Percentiles rank a stretch among this genome's conserved stretches.
phyloP scores from a whole-genome alignment of 139 green algal genomes.

The Chlamydomonas asymmetrica region DNA sequence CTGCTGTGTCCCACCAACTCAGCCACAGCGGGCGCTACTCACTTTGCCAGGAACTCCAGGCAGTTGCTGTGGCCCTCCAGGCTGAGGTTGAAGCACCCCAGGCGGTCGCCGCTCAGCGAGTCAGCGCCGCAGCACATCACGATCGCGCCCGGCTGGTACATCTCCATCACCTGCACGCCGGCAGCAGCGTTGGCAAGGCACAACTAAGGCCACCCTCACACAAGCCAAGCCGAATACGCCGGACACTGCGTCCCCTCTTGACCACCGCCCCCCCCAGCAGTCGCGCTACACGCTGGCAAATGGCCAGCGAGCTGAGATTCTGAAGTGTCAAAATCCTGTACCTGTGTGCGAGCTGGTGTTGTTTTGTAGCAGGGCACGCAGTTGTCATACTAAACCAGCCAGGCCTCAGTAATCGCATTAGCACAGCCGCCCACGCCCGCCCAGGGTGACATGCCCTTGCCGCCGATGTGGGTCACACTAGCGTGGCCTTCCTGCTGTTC shows the following conservation, averaged over 20 bases:
- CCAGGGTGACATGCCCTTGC: too few relatives aligned
- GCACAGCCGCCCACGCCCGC: too few relatives aligned
- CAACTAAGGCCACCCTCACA: not conserved
- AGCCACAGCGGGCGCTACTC: too few relatives aligned
- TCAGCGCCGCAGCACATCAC: constrained; percentile 97
- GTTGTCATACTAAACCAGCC: too few relatives aligned
- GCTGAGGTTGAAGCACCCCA: constrained; percentile 99
- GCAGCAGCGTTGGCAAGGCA: not conserved
- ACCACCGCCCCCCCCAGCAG: not conserved
- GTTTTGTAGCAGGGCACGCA: too few relatives aligned
- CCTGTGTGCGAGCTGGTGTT: too few relatives aligned
- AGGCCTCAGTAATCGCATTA: too few relatives aligned
- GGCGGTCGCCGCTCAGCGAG: constrained; percentile 90
- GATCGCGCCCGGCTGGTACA: constrained; percentile 94
- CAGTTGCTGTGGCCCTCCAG: constrained; percentile 88
- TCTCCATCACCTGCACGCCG: constrained; percentile 85
- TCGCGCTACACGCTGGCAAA: too few relatives aligned
- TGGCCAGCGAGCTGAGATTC: too few relatives aligned
- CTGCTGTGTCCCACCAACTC: too few relatives aligned
- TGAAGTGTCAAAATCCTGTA: too few relatives aligned
- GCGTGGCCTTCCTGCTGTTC: not conserved
- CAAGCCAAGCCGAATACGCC: not conserved
- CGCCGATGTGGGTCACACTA: not conserved
- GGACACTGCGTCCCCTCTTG: not conserved
- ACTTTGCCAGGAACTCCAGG: constrained; percentile 92